A percentile compares a stretch with the other conserved stretches of the same genome.
Evolutionary conservation across 2,329 filamentous ascomycete genomes (phyloP).

Genomic region (Fusarium compactum): DNA sequence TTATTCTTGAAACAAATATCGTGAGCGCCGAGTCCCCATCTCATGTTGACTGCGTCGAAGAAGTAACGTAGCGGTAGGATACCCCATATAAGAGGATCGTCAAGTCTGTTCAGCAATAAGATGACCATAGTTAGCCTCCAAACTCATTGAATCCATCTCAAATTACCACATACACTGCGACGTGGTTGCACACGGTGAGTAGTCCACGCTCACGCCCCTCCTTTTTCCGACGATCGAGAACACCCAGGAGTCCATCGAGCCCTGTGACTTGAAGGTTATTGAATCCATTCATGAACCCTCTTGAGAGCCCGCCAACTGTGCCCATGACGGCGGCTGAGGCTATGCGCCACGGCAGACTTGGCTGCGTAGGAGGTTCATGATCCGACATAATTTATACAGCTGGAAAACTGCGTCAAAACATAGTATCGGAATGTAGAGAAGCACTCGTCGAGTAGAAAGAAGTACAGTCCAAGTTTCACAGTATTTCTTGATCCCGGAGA

Average conservation of each 20-base stretch:
- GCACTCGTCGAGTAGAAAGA: background rate
- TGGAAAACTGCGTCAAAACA: background rate
- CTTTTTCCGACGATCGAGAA: constrained; percentile 78
- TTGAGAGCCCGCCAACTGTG: constrained; percentile 75
- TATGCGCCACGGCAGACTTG: constrained; percentile 76
- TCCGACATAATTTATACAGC: constrained; percentile 33
- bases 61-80: constrained; percentile 81
- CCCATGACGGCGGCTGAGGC: constrained; percentile 82
- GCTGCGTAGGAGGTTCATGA: constrained; percentile 54
- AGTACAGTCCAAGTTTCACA: constrained; percentile 17
- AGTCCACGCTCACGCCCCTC: constrained; percentile 78
- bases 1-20: constrained; percentile 94
- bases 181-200: constrained; percentile 73
- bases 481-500: constrained; percentile 22
- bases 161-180: constrained; percentile 53
- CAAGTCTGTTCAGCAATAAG: constrained; percentile 70
- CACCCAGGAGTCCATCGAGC: constrained; percentile 77
- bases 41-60: constrained; percentile 78
- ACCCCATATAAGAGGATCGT: constrained; percentile 96
- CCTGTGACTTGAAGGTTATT: constrained; percentile 83
- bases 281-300: constrained; percentile 79
- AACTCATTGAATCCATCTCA: background rate
- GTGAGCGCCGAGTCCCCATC: constrained; percentile 92
- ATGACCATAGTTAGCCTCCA: background rate
- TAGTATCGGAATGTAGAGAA: background rate